These are phyloP conservation scores for Claviceps quebecensis DNA, from an alignment of 2,329 filamentous ascomycete species.

Conservation along the genomic window DNA sequence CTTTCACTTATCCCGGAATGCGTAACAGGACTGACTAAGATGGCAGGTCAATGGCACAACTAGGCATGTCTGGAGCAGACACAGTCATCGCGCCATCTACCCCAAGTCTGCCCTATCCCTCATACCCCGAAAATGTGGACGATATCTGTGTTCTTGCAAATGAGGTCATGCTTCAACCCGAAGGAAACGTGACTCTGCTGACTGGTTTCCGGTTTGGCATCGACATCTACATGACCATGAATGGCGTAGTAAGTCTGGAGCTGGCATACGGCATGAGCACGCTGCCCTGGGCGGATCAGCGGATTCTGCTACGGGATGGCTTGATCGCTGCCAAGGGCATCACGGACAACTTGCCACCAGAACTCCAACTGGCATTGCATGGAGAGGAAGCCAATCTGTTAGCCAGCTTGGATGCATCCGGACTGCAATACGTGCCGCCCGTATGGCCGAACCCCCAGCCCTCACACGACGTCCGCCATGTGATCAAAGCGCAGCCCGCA, in stretches of 20 bases:
- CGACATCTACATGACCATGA: slow-evolving; percentile 68
- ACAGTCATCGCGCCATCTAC: slow-evolving; percentile 66
- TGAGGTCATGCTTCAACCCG: slow-evolving; percentile 56
- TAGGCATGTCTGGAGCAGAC: slow-evolving; percentile 58
- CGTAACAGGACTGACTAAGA: background rate
- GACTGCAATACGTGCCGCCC: slow-evolving; percentile 38
- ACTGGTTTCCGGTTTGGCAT: slow-evolving; percentile 72
- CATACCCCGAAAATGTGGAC: slow-evolving; percentile 68
- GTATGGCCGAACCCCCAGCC: slow-evolving; percentile 32
- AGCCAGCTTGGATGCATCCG: slow-evolving; percentile 27
- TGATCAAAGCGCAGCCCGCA: slow-evolving; percentile 33
- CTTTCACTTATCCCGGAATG: no score
- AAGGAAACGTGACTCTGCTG: slow-evolving; percentile 53
- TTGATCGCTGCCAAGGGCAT: slow-evolving; percentile 56
- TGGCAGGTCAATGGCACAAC: slow-evolving; percentile 57
- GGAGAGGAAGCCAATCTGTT: slow-evolving; percentile 23
- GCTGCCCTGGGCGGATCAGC: slow-evolving; percentile 66
- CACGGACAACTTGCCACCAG: slow-evolving; percentile 51
- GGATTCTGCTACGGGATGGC: slow-evolving; percentile 55
- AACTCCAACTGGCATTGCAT: slow-evolving; percentile 44
- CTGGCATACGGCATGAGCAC: slow-evolving; percentile 68
- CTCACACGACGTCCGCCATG: slow-evolving; percentile 34
- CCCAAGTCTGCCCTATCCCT: slow-evolving; percentile 60
- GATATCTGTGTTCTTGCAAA: slow-evolving; percentile 65
- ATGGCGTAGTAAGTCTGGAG: slow-evolving; percentile 63